These are phyloP conservation scores for Pinus taeda DNA, from an alignment of 75 land plant genomes.

Conservation along the genomic window DNA sequence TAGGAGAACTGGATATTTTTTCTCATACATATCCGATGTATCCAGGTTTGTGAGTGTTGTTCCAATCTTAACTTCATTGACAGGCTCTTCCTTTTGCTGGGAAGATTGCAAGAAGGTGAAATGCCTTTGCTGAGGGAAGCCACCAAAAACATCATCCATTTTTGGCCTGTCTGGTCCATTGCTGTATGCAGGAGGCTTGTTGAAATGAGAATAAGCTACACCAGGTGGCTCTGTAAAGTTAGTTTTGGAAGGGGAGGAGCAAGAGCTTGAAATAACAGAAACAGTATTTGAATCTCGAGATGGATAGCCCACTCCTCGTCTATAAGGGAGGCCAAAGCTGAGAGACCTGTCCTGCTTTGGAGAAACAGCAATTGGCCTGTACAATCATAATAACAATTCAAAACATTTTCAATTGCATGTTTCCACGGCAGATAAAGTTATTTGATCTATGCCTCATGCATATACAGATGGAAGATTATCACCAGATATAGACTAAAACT, in stretches of 20 bases:
- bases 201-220: background rate
- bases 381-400: background rate
- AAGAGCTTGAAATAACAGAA: background rate
- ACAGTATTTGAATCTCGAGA: background rate
- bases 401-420: background rate
- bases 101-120: background rate
- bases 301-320: background rate
- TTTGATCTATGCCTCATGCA: background rate
- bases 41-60: background rate
- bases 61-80: background rate
- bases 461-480: background rate
- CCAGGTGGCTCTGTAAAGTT: background rate
- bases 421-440: background rate
- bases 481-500: background rate
- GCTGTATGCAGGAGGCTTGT: background rate
- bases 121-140: background rate
- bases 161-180: background rate
- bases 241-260: background rate
- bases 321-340: background rate
- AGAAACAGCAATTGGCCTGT: constrained; percentile 5
- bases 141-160: constrained; percentile 6
- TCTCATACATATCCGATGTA: background rate
- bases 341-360: background rate
- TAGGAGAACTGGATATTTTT: background rate
- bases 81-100: background rate